Evolutionary conservation across 805 yeast genomes (phyloP).

Genomic region (Saccharomycopsis sp.): DNA sequence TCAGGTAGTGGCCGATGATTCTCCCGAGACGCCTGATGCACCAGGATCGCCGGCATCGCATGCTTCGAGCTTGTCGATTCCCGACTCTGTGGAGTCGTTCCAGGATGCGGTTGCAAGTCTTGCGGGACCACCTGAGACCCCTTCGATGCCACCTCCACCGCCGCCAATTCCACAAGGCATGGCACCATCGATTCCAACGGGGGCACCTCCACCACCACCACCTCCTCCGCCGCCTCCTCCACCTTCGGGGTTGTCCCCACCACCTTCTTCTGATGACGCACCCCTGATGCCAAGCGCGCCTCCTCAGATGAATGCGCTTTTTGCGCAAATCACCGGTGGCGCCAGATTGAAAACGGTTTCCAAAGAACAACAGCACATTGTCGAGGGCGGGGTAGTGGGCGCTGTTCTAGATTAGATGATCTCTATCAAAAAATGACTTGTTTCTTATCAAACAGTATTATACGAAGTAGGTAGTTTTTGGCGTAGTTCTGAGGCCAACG

Average conservation of each 20-base stretch:
- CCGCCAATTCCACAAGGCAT: conserved; percentile 14
- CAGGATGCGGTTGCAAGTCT: conserved; percentile 15
- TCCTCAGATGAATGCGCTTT: conserved; percentile 37
- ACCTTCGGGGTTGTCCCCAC: conserved; percentile 18
- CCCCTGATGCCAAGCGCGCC: too few species aligned
- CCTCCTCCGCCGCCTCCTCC: conserved; percentile 14
- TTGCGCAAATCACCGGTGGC: conserved; percentile 53
- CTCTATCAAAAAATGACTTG: too few species aligned
- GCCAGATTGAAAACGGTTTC: conserved; percentile 41
- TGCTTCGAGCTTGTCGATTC: conserved; percentile 20
- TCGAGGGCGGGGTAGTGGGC: conserved; percentile 41
- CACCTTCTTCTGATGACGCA: conserved; percentile 27
- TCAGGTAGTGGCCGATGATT: not conserved
- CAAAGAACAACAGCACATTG: conserved; percentile 37
- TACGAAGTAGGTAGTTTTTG: too few species aligned
- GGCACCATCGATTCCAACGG: conserved; percentile 6
- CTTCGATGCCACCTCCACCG: conserved; percentile 11
- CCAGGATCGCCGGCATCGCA: conserved; percentile 16
- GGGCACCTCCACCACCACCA: conserved; percentile 11
- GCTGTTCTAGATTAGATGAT: conserved; percentile 32
- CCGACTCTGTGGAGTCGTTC: conserved; percentile 21
- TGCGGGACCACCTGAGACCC: not conserved
- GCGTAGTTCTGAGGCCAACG: too few species aligned
- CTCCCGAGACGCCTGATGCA: not conserved
- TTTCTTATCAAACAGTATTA: too few species aligned